These are phyloP conservation scores for Kingdonia uniflora DNA, from an alignment of 164 flowering plant species.

Conservation along the genomic window DNA sequence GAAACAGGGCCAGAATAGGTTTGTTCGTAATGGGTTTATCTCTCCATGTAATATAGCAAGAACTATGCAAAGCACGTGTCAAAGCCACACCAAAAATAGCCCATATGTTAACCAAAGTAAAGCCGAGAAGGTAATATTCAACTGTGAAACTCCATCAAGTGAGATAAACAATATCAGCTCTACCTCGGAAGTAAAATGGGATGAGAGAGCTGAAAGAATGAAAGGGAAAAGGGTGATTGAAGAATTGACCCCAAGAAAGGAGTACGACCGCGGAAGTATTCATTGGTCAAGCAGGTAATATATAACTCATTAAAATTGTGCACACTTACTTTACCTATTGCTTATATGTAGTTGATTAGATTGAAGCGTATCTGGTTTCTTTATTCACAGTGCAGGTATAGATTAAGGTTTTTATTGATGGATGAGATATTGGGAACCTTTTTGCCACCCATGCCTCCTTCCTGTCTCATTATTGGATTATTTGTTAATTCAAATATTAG, in stretches of 20 bases:
- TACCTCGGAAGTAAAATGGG: background rate
- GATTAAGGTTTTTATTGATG: no score
- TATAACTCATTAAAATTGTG: background rate
- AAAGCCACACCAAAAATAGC: constrained; percentile 10
- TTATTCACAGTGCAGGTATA: no score
- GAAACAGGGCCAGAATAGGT: constrained; percentile 37
- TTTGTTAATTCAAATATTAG: no score
- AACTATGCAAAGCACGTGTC: constrained; percentile 24
- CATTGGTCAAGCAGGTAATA: constrained; percentile 30
- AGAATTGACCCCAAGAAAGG: constrained; percentile 14
- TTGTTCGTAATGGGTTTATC: constrained; percentile 83
- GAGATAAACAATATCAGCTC: background rate
- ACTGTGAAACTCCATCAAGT: constrained; percentile 7
- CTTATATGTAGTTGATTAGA: no score
- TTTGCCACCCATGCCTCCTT: no score
- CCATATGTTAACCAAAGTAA: constrained; percentile 15
- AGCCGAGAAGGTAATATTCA: constrained; percentile 3
- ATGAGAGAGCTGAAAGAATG: constrained; percentile 7
- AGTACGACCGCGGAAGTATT: constrained; percentile 9
- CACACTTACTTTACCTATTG: background rate
- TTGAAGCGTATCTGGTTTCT: no score
- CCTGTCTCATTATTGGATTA: no score
- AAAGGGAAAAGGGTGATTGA: constrained; percentile 46
- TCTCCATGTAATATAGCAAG: constrained; percentile 66
- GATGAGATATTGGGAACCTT: no score